Conservation (phyloP, 345 rosid genomes). For the Citropsis articulata region DNA sequence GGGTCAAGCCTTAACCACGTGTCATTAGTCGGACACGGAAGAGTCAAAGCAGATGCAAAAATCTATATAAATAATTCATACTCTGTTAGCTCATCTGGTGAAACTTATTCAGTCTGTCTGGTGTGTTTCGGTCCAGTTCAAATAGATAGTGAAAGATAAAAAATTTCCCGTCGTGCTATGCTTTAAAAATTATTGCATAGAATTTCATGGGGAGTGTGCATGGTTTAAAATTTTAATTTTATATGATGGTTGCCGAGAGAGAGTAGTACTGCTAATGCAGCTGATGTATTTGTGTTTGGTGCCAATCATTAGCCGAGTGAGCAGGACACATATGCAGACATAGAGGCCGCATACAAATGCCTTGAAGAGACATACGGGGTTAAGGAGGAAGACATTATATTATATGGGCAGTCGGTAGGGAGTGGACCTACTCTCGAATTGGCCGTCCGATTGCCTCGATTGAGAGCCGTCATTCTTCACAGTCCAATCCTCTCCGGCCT, state of each 20-base stretch:
- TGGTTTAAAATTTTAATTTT: no score
- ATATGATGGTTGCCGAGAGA: no score
- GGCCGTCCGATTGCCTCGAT: conserved; percentile 54
- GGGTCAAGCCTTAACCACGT: no score
- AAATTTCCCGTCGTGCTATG: no score
- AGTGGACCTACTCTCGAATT: conserved; percentile 87
- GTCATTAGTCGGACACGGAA: no score
- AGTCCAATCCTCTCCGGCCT: conserved; percentile 85
- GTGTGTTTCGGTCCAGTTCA: no score
- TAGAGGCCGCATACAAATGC: conserved; percentile 74
- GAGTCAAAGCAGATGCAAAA: neutral
- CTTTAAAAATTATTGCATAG: no score
- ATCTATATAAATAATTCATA: no score
- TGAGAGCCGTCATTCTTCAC: conserved; percentile 81
- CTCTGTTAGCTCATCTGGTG: neutral
- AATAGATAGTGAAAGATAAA: no score
- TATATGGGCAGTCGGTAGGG: conserved; percentile 88
- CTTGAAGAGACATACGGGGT: conserved; percentile 55
- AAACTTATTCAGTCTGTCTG: neutral
- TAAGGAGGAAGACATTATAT: conserved; percentile 66
- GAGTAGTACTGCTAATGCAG: neutral
- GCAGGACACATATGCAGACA: conserved; percentile 88
- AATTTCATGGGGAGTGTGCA: neutral
- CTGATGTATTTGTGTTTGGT: neutral
- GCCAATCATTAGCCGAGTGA: conserved; percentile 59